These are phyloP conservation scores for Pseudonectria foliicola DNA, from an alignment of 2,329 filamentous ascomycete species.

Conservation along the genomic window DNA sequence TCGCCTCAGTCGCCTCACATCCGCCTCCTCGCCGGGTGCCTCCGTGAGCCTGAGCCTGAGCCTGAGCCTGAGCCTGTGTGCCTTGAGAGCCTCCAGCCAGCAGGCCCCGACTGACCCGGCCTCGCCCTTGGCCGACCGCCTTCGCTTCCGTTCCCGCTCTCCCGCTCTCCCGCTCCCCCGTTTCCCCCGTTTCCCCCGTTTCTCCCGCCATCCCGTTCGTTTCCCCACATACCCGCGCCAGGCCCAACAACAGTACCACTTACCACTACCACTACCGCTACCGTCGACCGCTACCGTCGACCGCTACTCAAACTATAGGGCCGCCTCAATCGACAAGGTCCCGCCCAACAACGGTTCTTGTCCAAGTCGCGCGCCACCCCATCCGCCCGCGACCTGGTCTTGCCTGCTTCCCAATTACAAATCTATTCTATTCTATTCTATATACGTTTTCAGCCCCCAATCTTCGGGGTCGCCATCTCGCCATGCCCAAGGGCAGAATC, in stretches of 20 bases:
- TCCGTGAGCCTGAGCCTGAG: too few relatives aligned
- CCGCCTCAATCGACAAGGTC: conserved; percentile 22
- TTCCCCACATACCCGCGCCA: conserved; percentile 24
- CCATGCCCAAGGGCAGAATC: conserved; percentile 27
- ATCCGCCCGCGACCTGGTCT: conserved; percentile 1
- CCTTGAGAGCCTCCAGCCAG: neutral
- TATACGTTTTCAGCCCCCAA: conserved; percentile 19
- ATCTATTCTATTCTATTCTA: too few relatives aligned
- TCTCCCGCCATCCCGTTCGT: conserved; percentile 10
- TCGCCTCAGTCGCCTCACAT: conserved; percentile 2
- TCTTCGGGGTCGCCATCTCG: conserved; percentile 4
- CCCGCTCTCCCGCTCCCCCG: too few relatives aligned
- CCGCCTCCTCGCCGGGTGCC: conserved; percentile 7
- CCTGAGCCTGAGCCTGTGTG: too few relatives aligned
- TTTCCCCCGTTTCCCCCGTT: too few relatives aligned
- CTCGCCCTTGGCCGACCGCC: conserved; percentile 1
- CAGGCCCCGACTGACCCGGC: too few relatives aligned
- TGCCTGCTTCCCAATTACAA: too few relatives aligned
- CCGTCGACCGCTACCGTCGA: too few relatives aligned
- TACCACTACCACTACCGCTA: too few relatives aligned
- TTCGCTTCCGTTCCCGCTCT: conserved; percentile 8
- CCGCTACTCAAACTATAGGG: conserved; percentile 13
- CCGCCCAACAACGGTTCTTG: conserved; percentile 7
- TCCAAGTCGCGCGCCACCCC: conserved; percentile 7
- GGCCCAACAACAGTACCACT: too few relatives aligned